Evolutionary conservation across 495 filamentous ascomycete genomes (phyloP).

Genomic region (Talaromyces wortmannii): DNA sequence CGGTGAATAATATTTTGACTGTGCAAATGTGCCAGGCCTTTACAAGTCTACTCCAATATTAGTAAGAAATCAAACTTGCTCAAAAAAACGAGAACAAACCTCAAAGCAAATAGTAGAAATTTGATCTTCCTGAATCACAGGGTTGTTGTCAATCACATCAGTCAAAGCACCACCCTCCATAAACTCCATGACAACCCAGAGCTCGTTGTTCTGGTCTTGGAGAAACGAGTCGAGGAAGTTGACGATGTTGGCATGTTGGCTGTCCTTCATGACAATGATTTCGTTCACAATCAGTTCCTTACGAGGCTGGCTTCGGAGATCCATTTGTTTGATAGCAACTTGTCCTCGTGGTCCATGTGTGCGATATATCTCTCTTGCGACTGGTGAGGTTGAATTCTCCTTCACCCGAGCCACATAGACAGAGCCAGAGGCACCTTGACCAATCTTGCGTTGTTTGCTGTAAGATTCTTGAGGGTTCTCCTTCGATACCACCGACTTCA

Average conservation of each 20-base stretch:
- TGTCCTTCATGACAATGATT: conserved; percentile 99
- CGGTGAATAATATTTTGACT: conserved; percentile 96
- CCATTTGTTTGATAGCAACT: conserved; percentile 99
- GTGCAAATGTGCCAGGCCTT: conserved; percentile 89
- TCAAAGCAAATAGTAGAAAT: conserved; percentile 96
- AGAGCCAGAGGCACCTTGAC: conserved; percentile 93
- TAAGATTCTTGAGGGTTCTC: conserved; percentile 89
- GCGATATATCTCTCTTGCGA: conserved; percentile 60
- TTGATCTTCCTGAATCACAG: conserved; percentile 83
- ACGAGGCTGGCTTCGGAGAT: conserved; percentile 89
- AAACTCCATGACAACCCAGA: conserved; percentile 99
- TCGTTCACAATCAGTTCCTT: conserved; percentile 99
- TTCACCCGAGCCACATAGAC: conserved; percentile 96
- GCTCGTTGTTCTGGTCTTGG: conserved; percentile 81
- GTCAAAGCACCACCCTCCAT: conserved; percentile 98
- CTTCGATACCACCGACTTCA: conserved; percentile 87
- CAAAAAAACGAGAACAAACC: conserved; percentile 39
- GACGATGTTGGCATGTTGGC: conserved; percentile 95
- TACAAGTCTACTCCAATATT: conserved; percentile 68
- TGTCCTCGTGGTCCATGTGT: conserved; percentile 66
- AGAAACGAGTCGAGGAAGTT: conserved; percentile 98
- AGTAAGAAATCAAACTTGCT: conserved; percentile 14
- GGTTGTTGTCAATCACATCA: conserved; percentile 97
- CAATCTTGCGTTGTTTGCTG: conserved; percentile 98
- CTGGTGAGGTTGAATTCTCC: conserved; percentile 57